These are phyloP conservation scores for Macrophomina pseudophaseolina DNA, from an alignment of 2,329 filamentous ascomycete species.

Conservation along the genomic window DNA sequence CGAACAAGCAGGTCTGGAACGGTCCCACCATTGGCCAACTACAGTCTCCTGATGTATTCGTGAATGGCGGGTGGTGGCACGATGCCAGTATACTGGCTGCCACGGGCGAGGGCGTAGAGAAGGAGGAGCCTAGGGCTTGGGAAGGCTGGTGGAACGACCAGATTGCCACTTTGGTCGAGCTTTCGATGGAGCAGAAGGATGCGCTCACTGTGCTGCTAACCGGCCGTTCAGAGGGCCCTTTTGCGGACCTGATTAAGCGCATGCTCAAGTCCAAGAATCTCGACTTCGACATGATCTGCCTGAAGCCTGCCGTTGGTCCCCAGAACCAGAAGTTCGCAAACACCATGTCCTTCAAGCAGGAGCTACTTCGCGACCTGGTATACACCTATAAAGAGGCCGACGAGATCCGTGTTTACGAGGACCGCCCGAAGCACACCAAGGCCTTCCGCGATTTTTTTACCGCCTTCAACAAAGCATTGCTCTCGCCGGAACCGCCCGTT, in stretches of 20 bases:
- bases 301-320: slow-evolving; percentile 86
- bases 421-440: slow-evolving; percentile 70
- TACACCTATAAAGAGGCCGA: slow-evolving; percentile 82
- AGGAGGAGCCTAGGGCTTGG: slow-evolving; percentile 85
- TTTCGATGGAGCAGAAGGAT: slow-evolving; percentile 84
- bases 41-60: slow-evolving; percentile 74
- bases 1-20: slow-evolving; percentile 88
- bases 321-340: slow-evolving; percentile 76
- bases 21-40: slow-evolving; percentile 76
- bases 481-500: slow-evolving; percentile 48
- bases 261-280: slow-evolving; percentile 80
- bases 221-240: slow-evolving; percentile 78
- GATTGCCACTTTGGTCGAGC: slow-evolving; percentile 76
- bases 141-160: slow-evolving; percentile 96
- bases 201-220: slow-evolving; percentile 86
- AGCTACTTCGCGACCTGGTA: slow-evolving; percentile 78
- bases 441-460: slow-evolving; percentile 85
- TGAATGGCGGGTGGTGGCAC: slow-evolving; percentile 96
- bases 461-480: slow-evolving; percentile 71
- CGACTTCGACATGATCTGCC: slow-evolving; percentile 83
- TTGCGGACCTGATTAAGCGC: slow-evolving; percentile 77
- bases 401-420: slow-evolving; percentile 76
- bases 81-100: slow-evolving; percentile 83
- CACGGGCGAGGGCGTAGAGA: slow-evolving; percentile 80
- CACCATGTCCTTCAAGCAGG: slow-evolving; percentile 93